phyloP scores from a whole-genome alignment of 106 monocot genomes.

The Xerophyta viscosa region DNA sequence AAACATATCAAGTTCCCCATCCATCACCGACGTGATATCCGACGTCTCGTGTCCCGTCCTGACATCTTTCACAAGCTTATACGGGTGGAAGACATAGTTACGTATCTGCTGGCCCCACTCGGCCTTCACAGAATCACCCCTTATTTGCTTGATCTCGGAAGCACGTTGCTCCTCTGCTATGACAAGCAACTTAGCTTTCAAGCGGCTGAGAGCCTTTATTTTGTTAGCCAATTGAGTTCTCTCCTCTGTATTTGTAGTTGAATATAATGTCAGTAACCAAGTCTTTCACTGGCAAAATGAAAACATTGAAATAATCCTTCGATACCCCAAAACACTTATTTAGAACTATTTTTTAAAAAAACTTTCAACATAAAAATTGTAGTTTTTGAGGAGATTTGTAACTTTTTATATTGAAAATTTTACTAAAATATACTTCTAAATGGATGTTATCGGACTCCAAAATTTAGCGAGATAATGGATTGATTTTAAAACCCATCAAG shows the following conservation, averaged over 20 bases:
- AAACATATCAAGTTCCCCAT: constrained; percentile 77
- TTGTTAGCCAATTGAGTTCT: constrained; percentile 83
- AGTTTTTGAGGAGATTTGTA: too few relatives aligned
- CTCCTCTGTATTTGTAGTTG: constrained; percentile 47
- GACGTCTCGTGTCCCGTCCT: constrained; percentile 77
- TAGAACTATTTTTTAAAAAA: too few relatives aligned
- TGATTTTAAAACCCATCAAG: too few relatives aligned
- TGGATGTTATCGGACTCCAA: too few relatives aligned
- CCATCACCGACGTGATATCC: constrained; percentile 81
- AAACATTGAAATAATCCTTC: too few relatives aligned
- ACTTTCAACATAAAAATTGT: too few relatives aligned
- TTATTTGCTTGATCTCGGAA: constrained; percentile 86
- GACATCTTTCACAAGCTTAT: constrained; percentile 95
- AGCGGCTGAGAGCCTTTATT: constrained; percentile 85
- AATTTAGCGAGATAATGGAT: too few relatives aligned
- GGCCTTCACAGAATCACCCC: constrained; percentile 89
- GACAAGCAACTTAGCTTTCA: constrained; percentile 89
- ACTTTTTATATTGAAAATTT: too few relatives aligned
- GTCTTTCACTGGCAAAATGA: too few relatives aligned
- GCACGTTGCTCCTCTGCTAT: constrained; percentile 91
- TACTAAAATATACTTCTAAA: too few relatives aligned
- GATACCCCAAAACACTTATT: too few relatives aligned
- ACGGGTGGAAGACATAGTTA: constrained; percentile 98
- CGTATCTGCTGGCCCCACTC: constrained; percentile 99
- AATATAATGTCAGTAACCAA: background rate